Conservation (phyloP, 768 basidiomycete species). For the Termitomyces sp. region DNA sequence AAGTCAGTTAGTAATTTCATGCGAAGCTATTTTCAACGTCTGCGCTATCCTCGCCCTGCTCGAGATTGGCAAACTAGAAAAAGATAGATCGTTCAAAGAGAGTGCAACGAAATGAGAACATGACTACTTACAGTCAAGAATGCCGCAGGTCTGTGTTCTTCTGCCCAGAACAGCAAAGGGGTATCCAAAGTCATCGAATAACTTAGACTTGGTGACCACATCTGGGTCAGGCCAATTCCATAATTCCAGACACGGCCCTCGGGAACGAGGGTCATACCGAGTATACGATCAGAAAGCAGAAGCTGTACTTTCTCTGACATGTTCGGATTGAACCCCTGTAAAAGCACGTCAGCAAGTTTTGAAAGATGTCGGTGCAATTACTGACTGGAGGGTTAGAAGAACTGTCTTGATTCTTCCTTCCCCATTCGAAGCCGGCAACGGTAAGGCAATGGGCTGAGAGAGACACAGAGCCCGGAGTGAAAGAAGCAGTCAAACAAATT, state of each 20-base stretch:
- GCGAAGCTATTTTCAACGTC: constrained; percentile 96
- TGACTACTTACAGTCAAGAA: constrained; percentile 76
- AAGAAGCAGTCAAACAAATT: constrained; percentile 91
- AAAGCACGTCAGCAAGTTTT: constrained; percentile 2
- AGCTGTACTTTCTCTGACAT: constrained; percentile 97
- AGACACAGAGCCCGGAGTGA: constrained; percentile 97
- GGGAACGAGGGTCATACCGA: constrained; percentile 93
- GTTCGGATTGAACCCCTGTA: constrained; percentile 90
- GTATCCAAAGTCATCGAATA: constrained; percentile 88
- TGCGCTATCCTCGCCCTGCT: constrained; percentile 88
- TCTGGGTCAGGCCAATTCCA: constrained; percentile 87
- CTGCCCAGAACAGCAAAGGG: constrained; percentile 94
- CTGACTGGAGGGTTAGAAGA: constrained; percentile 73
- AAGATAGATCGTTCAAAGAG: constrained; percentile 5
- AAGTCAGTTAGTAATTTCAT: constrained; percentile 32
- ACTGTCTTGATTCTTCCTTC: constrained; percentile 86
- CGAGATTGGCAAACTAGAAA: constrained; percentile 81
- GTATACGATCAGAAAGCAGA: constrained; percentile 89
- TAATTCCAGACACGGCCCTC: constrained; percentile 98
- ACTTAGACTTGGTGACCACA: constrained; percentile 80
- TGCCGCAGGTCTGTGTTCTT: constrained; percentile 90
- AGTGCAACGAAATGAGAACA: neutral
- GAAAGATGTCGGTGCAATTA: neutral
- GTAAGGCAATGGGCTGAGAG: constrained; percentile 89
- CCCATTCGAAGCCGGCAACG: constrained; percentile 96